A percentile compares a stretch with the other conserved stretches of the same genome.
phyloP scores from a whole-genome alignment of 257 asterid genomes.

The Rauvolfia tetraphylla region DNA sequence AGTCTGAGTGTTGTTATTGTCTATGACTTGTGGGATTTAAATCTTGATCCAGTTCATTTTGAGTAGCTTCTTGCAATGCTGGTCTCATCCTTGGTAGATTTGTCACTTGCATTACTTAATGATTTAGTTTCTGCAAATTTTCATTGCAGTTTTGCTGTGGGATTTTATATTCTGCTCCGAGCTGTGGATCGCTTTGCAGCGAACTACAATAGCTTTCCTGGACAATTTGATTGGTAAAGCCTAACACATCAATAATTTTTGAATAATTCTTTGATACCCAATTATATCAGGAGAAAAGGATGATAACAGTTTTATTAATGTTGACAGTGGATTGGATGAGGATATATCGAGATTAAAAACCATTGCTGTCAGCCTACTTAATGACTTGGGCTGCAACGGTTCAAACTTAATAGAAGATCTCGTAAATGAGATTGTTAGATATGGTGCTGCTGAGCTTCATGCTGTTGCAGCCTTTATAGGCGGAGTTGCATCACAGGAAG shows the following conservation, averaged over 20 bases:
- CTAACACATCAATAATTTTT: constrained; percentile 4
- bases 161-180: constrained; percentile 85
- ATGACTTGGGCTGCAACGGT: constrained; percentile 80
- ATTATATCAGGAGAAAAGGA: background rate
- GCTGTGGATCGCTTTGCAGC: constrained; percentile 93
- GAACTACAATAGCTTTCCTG: constrained; percentile 76
- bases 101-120: constrained; percentile 18
- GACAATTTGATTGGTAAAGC: constrained; percentile 87
- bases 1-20: background rate
- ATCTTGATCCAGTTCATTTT: background rate
- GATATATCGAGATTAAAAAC: constrained; percentile 91
- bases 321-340: constrained; percentile 84
- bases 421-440: constrained; percentile 86
- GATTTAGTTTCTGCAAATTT: constrained; percentile 17
- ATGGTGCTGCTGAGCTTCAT: constrained; percentile 95
- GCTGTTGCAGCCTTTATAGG: constrained; percentile 92
- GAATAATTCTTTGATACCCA: background rate
- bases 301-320: constrained; percentile 18
- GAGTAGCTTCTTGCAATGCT: constrained; percentile 1
- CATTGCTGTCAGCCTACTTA: constrained; percentile 63
- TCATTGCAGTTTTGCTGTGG: constrained; percentile 65
- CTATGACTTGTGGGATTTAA: background rate
- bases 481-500: constrained; percentile 97
- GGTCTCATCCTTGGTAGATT: constrained; percentile 11
- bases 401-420: constrained; percentile 82